phyloP scores from a whole-genome alignment of 768 basidiomycete genomes.

The Pulveroboletus sp. region DNA sequence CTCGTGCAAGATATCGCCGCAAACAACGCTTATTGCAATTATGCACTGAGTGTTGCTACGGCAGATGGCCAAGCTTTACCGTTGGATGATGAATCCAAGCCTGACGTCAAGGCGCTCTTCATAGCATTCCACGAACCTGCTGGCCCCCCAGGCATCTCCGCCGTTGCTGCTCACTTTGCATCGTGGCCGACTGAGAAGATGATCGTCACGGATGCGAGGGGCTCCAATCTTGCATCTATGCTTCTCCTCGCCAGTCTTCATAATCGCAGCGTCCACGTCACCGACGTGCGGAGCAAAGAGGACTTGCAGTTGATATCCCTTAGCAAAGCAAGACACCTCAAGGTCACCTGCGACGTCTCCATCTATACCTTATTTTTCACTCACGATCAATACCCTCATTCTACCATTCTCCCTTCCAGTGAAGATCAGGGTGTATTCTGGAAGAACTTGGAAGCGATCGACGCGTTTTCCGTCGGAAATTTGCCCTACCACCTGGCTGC shows the following conservation, averaged over 20 bases:
- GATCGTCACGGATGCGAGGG: conserved; percentile 92
- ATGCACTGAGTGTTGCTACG: conserved; percentile 77
- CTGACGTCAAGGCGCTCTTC: conserved; percentile 83
- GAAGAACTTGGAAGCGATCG: conserved; percentile 80
- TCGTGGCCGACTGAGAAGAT: conserved; percentile 89
- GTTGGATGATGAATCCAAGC: conserved; percentile 71
- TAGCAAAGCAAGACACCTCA: conserved; percentile 90
- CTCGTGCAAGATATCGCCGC: conserved; percentile 62
- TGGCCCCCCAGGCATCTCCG: conserved; percentile 57
- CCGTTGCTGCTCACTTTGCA: conserved; percentile 83
- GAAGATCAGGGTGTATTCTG: conserved; percentile 84
- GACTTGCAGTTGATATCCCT: conserved; percentile 89
- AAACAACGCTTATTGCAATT: conserved; percentile 79
- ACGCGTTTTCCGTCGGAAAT: conserved; percentile 88
- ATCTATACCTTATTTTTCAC: conserved; percentile 90
- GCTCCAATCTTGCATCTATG: conserved; percentile 89
- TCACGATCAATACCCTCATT: conserved; percentile 65
- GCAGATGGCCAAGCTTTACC: conserved; percentile 60
- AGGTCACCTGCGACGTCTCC: conserved; percentile 95
- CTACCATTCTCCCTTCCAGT: conserved; percentile 62
- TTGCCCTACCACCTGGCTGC: conserved; percentile 73
- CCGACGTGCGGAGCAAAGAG: conserved; percentile 81
- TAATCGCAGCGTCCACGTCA: conserved; percentile 84
- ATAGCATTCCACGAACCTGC: conserved; percentile 65
- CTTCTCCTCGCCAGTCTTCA: conserved; percentile 93